Evolutionary conservation across 805 yeast genomes (phyloP).

Genomic region (Pachysolen tannophilus): DNA sequence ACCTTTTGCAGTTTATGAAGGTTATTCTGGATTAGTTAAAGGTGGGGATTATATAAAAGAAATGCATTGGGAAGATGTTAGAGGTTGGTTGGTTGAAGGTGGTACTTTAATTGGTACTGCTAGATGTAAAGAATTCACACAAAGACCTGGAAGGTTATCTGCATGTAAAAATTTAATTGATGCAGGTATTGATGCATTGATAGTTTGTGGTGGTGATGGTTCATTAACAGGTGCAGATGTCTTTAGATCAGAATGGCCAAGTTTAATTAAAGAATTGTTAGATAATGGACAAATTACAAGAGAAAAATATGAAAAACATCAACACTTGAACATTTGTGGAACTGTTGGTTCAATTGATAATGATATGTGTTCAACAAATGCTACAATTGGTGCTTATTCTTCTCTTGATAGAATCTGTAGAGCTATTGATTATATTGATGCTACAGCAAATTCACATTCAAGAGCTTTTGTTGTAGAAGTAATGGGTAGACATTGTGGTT

Average conservation of each 20-base stretch:
- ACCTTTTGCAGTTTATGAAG: conserved; percentile 87
- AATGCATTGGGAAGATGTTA: conserved; percentile 67
- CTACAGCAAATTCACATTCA: conserved; percentile 77
- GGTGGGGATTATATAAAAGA: conserved; percentile 71
- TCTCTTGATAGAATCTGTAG: conserved; percentile 68
- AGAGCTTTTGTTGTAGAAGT: conserved; percentile 81
- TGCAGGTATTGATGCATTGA: conserved; percentile 69
- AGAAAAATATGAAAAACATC: conserved; percentile 38
- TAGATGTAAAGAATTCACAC: conserved; percentile 58
- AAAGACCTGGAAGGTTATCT: conserved; percentile 53
- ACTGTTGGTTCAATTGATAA: conserved; percentile 79
- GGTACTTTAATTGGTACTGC: conserved; percentile 81
- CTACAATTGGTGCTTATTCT: conserved; percentile 78
- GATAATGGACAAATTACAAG: conserved; percentile 34
- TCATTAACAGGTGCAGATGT: conserved; percentile 77
- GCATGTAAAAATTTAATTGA: conserved; percentile 61
- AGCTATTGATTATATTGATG: conserved; percentile 74
- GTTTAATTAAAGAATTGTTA: conserved; percentile 50
- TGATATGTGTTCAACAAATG: conserved; percentile 80
- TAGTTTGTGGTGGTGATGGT: conserved; percentile 83
- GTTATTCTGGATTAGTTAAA: conserved; percentile 84
- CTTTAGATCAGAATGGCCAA: conserved; percentile 73
- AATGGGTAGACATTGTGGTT: conserved; percentile 88
- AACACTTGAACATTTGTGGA: conserved; percentile 62
- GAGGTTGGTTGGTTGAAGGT: conserved; percentile 63